Evolutionary conservation across 83 land plant species (phyloP), one percentile per base, ranked within the genome.

Genomic region (Diphasiastrum complanatum): DNA sequence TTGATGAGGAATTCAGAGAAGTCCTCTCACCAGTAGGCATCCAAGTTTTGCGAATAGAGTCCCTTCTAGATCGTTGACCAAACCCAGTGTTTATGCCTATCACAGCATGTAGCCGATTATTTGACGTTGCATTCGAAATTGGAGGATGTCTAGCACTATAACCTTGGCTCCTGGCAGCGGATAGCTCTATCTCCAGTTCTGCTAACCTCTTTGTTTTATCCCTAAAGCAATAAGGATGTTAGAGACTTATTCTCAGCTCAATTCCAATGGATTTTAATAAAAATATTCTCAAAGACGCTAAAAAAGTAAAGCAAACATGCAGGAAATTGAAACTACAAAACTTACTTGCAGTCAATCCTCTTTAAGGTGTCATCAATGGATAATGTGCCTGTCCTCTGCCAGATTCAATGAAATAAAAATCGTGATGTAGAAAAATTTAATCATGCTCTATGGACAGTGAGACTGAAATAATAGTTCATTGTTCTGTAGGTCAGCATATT

Each of bases 31-130:
- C 85, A 29, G 66, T 73, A 35, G 73, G 70, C 75, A 81, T 67
- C 89, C 85, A 85, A 26, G 85, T 65, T 45, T 66, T 81, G 19
- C 89, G 73, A 18, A 81, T 74, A 32, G 85, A 78, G 45, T 85
- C 80, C 56, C 89, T 69, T 20, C 77, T 59, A 5, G 67, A 70
- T n/a, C 45, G 66, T 36, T 71, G 74, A 5, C 83, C 83, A 68
- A 81, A 81, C 0, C 65, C 64, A 1, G 89, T 85, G 35, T 64
- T 23, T 18, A 84, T 64, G 26, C 87, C 87, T 45, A 84, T 66
- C 0, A 84, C 85, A 32, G 63, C 77, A 14, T 76, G 37, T 33
- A 69, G 60, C 45, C 65, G 64, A 32, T 60, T 74, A 52, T 58
- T 35, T 33, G 70, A 25, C 38, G 64, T 63, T 4, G 27, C 63